These are phyloP conservation scores for Fusarium sp. DNA, from an alignment of 2,329 filamentous ascomycete genomes.

Conservation along the genomic window DNA sequence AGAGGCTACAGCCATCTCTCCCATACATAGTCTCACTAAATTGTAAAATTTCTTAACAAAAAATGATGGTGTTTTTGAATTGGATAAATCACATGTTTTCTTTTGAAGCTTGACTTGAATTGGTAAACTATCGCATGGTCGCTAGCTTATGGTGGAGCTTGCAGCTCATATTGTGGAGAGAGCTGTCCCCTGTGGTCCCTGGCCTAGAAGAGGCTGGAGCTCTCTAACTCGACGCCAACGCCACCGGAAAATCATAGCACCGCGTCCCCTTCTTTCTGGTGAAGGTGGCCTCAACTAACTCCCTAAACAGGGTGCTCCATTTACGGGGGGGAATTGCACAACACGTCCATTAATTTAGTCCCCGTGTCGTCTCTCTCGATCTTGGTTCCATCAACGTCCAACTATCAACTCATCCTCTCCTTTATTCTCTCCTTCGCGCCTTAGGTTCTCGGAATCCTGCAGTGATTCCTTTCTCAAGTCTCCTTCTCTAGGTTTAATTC, in stretches of 20 bases:
- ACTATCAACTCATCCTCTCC: slow-evolving; percentile 26
- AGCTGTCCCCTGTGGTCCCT: slow-evolving; percentile 1
- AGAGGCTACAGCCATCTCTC: slow-evolving; percentile 44
- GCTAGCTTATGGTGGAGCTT: slow-evolving; percentile 21
- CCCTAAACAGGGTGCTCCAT: slow-evolving; percentile 35
- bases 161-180: slow-evolving; percentile 6
- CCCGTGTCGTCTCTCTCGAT: slow-evolving; percentile 35
- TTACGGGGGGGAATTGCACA: slow-evolving; percentile 38
- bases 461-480: slow-evolving; percentile 48
- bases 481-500: slow-evolving; percentile 32
- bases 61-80: background rate
- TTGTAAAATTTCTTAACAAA: slow-evolving; percentile 45
- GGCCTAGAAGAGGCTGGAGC: background rate
- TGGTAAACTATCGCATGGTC: slow-evolving; percentile 20
- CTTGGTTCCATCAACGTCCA: slow-evolving; percentile 42
- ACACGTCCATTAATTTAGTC: slow-evolving; percentile 46
- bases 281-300: slow-evolving; percentile 59
- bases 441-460: slow-evolving; percentile 48
- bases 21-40: slow-evolving; percentile 52
- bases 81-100: slow-evolving; percentile 16
- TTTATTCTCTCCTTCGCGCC: slow-evolving; percentile 37
- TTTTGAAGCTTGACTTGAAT: slow-evolving; percentile 9
- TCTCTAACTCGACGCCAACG: slow-evolving; percentile 11
- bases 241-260: slow-evolving; percentile 51
- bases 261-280: slow-evolving; percentile 51